A percentile compares a stretch with the other conserved stretches of the same genome.
phyloP scores from a whole-genome alignment of 805 yeast genomes.

The Sugiyamaella qingdaonensis region DNA sequence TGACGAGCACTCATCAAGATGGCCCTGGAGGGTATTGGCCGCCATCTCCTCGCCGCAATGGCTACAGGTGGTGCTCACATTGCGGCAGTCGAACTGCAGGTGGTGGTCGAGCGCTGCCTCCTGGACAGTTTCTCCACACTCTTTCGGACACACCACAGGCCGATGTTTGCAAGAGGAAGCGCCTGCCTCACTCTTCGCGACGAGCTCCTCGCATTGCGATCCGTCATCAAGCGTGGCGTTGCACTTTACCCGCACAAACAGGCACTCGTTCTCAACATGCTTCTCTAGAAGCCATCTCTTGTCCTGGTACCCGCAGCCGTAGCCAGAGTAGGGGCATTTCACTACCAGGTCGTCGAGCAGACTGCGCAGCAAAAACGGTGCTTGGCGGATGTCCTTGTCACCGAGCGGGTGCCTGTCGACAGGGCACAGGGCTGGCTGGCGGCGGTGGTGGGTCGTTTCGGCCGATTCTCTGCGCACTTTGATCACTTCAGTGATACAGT shows the following conservation, averaged over 20 bases:
- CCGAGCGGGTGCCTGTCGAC: constrained; percentile 52
- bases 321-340: constrained; percentile 44
- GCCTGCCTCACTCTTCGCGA: background rate
- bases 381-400: constrained; percentile 34
- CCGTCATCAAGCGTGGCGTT: constrained; percentile 20
- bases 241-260: constrained; percentile 38
- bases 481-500: constrained; percentile 39
- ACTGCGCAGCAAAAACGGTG: constrained; percentile 56
- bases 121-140: constrained; percentile 19
- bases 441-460: background rate
- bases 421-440: constrained; percentile 43
- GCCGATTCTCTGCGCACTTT: constrained; percentile 8
- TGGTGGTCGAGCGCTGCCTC: constrained; percentile 19
- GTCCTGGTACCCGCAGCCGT: constrained; percentile 58
- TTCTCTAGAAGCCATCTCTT: constrained; percentile 54
- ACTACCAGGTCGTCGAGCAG: constrained; percentile 59
- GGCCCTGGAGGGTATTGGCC: constrained; percentile 16
- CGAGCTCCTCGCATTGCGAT: constrained; percentile 21
- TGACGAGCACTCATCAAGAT: constrained; percentile 20
- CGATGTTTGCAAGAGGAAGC: constrained; percentile 21
- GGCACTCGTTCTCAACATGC: constrained; percentile 45
- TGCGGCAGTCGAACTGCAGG: constrained; percentile 10
- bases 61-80: constrained; percentile 9
- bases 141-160: constrained; percentile 20
- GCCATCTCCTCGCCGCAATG: constrained; percentile 19